Conservation (phyloP, 2,329 filamentous ascomycete genomes). For the Pseudogymnoascus sp. region DNA sequence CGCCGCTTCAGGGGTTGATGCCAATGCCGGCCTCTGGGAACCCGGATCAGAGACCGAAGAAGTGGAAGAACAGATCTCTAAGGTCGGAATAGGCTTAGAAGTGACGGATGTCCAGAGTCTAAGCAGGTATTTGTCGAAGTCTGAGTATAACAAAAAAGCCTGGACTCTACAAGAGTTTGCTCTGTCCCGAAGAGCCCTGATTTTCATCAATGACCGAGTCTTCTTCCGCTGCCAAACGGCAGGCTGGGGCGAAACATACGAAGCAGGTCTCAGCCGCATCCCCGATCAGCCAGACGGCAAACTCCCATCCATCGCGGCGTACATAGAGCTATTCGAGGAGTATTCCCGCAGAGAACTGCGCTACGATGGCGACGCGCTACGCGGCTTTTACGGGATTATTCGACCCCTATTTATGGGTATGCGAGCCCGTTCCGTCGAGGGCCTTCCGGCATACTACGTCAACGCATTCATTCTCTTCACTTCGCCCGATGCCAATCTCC, state of each 20-base stretch:
- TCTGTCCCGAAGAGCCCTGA: constrained; percentile 10
- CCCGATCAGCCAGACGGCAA: neutral
- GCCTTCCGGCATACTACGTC: neutral
- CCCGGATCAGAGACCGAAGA: neutral
- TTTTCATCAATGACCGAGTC: constrained; percentile 11
- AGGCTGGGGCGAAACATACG: neutral
- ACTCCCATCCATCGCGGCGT: neutral
- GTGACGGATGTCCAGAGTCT: too few relatives aligned
- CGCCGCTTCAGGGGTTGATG: constrained; percentile 20
- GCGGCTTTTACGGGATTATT: neutral
- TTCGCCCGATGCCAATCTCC: neutral
- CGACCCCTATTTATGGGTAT: neutral
- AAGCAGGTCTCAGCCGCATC: neutral
- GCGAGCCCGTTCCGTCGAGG: neutral
- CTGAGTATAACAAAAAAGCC: neutral
- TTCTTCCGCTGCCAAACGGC: neutral
- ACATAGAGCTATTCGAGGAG: neutral
- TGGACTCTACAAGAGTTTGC: constrained; percentile 16
- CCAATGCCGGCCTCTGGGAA: constrained; percentile 15
- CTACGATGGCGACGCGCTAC: neutral
- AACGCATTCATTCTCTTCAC: neutral
- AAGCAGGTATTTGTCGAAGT: too few relatives aligned
- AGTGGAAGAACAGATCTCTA: neutral
- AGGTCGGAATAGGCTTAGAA: neutral
- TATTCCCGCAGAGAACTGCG: neutral